These are phyloP conservation scores for Dactylonectria macrodidyma DNA, from an alignment of 2,329 filamentous ascomycete genomes.

Conservation along the genomic window DNA sequence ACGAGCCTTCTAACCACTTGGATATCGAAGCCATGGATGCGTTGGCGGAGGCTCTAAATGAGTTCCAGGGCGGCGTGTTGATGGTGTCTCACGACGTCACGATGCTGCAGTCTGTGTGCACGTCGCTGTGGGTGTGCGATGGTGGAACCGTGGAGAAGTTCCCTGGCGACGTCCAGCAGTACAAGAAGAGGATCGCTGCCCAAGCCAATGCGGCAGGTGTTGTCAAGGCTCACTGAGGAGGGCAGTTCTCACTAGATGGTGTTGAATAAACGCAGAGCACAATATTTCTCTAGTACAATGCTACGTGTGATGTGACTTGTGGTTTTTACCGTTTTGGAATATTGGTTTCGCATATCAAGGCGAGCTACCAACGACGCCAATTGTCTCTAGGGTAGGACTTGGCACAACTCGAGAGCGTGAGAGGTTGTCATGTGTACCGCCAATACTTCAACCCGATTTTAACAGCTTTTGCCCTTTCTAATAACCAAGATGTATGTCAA, in stretches of 20 bases:
- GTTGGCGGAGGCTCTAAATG: constrained; percentile 83
- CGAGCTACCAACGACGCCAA: not conserved
- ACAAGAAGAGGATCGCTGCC: constrained; percentile 95
- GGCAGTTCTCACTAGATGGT: not conserved
- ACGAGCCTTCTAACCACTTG: constrained; percentile 98
- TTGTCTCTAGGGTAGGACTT: not conserved
- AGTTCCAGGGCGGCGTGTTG: constrained; percentile 94
- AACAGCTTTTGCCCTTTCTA: too few species aligned
- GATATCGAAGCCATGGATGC: constrained; percentile 99
- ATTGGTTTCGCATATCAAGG: not conserved
- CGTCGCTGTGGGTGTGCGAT: constrained; percentile 96
- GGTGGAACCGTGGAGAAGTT: constrained; percentile 96
- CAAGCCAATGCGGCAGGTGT: constrained; percentile 93
- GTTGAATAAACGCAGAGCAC: not conserved
- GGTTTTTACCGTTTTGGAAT: not conserved
- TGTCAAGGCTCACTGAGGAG: constrained; percentile 74
- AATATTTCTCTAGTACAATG: not conserved
- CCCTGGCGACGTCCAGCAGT: constrained; percentile 92
- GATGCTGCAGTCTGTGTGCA: constrained; percentile 97
- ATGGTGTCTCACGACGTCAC: constrained; percentile 99
- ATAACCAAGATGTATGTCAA: too few species aligned
- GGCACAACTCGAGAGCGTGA: too few species aligned
- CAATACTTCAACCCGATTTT: too few species aligned
- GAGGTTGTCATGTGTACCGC: too few species aligned
- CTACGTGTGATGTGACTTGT: not conserved